Evolutionary conservation across 305 asterid species (phyloP), one percentile per base, ranked within the genome.

Genomic region (Rubia peregrina): DNA sequence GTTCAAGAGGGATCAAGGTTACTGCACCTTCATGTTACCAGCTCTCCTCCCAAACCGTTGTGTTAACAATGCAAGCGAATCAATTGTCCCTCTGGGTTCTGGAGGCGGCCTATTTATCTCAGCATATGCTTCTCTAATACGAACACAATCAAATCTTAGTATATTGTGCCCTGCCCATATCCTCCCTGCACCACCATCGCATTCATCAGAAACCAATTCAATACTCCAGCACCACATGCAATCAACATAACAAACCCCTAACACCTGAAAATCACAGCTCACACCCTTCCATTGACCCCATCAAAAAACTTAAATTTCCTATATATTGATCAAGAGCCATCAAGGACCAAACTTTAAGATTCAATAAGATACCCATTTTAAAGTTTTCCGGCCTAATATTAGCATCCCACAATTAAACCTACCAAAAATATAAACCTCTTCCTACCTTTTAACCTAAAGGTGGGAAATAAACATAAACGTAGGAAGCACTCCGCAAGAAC

Each of bases 101-200:
- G 97, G 98, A 65, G 95, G 79, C 40, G 95, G 89, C 83, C 86
- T 80, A 78, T 84, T 77, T 71, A 93, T 88, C 82, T 81, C 92
- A 67, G 92, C 83, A 83, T 85, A 93, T 7, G 97, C 98, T 80
- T 93, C 96, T 69, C 89, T 82, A 71, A 93, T 78, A 24, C 94
- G 81, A 69, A 80, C 81, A 80, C 97, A 90, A 82, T 93, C 97
- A 68, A 93, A 93, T 76, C 87, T 83, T 78, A 93, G 40, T 79
- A 93, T 93, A 71, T 93, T 93, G 79, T 93, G 97, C 49, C 98
- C 98, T 0, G 97, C 97, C 97, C 98, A 93, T 86, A 93, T 89
- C 78, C 96, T 87, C 78, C 96, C 97, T 93, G 77, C 21, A 76
- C 26, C 73, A 72, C 13, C 12, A 53, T 51, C 75, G 5, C 70